Evolutionary conservation across 2,329 filamentous ascomycete genomes (phyloP).

Genomic region (Colletotrichum plurivorum): DNA sequence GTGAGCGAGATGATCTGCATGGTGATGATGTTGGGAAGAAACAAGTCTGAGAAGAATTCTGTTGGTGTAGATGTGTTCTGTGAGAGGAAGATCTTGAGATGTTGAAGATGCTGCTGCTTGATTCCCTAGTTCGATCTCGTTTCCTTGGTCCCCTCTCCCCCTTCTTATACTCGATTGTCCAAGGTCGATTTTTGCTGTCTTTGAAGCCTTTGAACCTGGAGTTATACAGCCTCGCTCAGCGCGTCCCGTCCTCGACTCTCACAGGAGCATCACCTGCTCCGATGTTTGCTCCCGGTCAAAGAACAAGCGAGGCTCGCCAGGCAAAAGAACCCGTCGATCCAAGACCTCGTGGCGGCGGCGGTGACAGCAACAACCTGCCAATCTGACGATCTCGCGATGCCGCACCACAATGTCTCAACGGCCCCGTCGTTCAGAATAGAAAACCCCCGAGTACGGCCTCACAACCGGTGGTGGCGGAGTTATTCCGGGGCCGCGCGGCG

Average conservation of each 20-base stretch:
- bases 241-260: not conserved
- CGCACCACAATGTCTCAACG: not conserved
- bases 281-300: conserved; percentile 15
- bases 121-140: not conserved
- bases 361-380: not conserved
- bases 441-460: not conserved
- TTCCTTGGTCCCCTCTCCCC: not conserved
- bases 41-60: not conserved
- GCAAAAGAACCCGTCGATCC: not conserved
- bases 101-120: not conserved
- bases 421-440: not conserved
- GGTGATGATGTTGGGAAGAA: not conserved
- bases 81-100: too few relatives aligned
- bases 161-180: conserved; percentile 1
- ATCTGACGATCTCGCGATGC: not conserved
- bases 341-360: conserved; percentile 5
- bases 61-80: not conserved
- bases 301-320: not conserved
- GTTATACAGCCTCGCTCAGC: not conserved
- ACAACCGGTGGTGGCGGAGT: not conserved
- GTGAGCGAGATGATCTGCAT: conserved; percentile 19
- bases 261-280: conserved; percentile 7
- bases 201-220: not conserved
- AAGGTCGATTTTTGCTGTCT: not conserved
- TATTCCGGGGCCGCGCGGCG: conserved; percentile 24